Base-by-base conservation (phyloP, 176 grass and related monocot genomes). In the Juncus effusus region DNA sequence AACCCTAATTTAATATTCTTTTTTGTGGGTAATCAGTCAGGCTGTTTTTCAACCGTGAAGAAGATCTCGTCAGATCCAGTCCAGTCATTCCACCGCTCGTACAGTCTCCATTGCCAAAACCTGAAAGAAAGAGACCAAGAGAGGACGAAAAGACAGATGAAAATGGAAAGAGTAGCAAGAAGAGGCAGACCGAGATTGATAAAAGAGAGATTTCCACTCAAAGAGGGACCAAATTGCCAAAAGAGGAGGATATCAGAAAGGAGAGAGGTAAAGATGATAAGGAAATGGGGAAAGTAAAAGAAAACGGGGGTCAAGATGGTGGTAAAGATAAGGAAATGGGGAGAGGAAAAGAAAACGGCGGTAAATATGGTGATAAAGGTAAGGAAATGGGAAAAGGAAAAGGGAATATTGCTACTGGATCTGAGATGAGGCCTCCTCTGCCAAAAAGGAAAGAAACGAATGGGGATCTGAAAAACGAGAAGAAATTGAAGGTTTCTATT, bases 1-100 rank as follows among this genome's bases (percentile, higher is more conserved):
- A 28, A 69, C 39, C 70, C 53, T 42, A 78, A n/a, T 68, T 65
- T 5, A 59, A 53, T 59, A 37, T 40, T 13, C 10, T 65, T 55
- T 70, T 70, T 60, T 84, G 68, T 42, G 36, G 41, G 63, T 50
- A 45, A 77, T 59, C 85, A 97, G 89, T 79, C 54, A 72, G 45
- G 42, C 2, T 45, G 63, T 66, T 90, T 59, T 78, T 99, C 49
- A 99, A 87, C 69, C 72, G 54, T 63, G 70, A 87, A 87, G 69
- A 80, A 50, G 65, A 77, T 54, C 62, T 77, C 67, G 28, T 63
- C 40, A 56, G 39, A 58, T 51, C 37, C 36, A 65, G 3, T 82
- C 59, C 40, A 11, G 61, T 9, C 9, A 47, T 47, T 6, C 19
- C 19, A 28, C 19, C 44, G 4, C 44, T 47, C 44, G 44, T 47